A percentile compares a stretch with the other conserved stretches of the same genome.
Evolutionary conservation across 2,329 filamentous ascomycete species (phyloP).

Genomic region (Canariomyces notabilis): DNA sequence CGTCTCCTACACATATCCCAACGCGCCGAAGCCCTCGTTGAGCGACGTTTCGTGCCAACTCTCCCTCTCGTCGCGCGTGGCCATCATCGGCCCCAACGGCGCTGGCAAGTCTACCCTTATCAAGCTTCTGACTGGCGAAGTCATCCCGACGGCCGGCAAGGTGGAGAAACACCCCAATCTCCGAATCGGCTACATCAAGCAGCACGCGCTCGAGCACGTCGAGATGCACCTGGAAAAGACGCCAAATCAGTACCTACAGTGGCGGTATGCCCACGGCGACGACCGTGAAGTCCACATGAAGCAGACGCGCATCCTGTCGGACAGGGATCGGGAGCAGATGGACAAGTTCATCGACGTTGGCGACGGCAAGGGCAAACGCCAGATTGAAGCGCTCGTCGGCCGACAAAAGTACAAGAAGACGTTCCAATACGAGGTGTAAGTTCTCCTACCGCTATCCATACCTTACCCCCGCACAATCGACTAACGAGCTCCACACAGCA

Average conservation of each 20-base stretch:
- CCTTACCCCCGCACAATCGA: neutral
- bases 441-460: conserved; percentile 13
- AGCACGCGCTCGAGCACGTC: conserved; percentile 97
- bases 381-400: conserved; percentile 85
- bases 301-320: conserved; percentile 86
- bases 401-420: conserved; percentile 99
- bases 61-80: conserved; percentile 83
- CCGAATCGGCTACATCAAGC: conserved; percentile 99
- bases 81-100: conserved; percentile 95
- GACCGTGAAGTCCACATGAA: conserved; percentile 97
- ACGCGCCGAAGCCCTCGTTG: conserved; percentile 80
- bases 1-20: conserved; percentile 91
- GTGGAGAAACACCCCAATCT: conserved; percentile 99
- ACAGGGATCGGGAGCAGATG: conserved; percentile 83
- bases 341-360: conserved; percentile 80
- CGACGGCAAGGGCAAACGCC: conserved; percentile 71
- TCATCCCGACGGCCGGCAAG: conserved; percentile 73
- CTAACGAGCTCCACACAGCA: conserved; percentile 47
- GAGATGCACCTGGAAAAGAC: conserved; percentile 99
- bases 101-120: conserved; percentile 97
- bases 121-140: conserved; percentile 92
- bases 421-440: conserved; percentile 93
- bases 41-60: conserved; percentile 82
- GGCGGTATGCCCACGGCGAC: conserved; percentile 95
- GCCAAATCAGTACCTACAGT: conserved; percentile 96